phyloP scores from a whole-genome alignment of 2,329 filamentous ascomycete species.

The Lasiodiplodia sp. region DNA sequence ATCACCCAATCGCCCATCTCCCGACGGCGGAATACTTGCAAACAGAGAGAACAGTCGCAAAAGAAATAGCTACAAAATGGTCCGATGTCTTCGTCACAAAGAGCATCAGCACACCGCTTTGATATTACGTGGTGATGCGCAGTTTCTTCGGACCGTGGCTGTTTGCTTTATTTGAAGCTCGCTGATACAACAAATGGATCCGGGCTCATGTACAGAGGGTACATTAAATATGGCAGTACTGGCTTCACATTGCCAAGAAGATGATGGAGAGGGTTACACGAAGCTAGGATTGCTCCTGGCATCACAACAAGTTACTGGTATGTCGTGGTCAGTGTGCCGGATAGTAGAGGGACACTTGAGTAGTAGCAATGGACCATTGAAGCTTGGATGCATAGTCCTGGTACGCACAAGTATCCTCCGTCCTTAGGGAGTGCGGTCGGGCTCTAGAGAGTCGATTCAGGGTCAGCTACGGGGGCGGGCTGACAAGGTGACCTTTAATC shows the following conservation, averaged over 20 bases:
- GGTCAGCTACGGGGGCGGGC: not conserved
- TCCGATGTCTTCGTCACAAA: not conserved
- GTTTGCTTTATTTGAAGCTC: not conserved
- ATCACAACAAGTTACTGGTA: not conserved
- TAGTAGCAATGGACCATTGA: not conserved
- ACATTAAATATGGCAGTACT: not conserved
- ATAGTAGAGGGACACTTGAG: too few species aligned
- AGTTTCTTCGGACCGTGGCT: not conserved
- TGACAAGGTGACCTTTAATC: not conserved
- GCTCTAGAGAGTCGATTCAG: not conserved
- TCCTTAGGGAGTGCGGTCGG: not conserved
- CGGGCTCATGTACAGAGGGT: not conserved
- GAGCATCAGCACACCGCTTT: not conserved
- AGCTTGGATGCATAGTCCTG: not conserved
- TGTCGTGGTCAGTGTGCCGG: not conserved
- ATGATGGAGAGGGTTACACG: not conserved
- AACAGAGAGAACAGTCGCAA: not conserved
- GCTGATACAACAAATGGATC: not conserved
- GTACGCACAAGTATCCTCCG: not conserved
- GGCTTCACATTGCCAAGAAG: not conserved
- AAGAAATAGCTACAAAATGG: not conserved
- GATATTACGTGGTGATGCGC: not conserved
- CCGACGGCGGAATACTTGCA: not conserved
- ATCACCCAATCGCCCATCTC: not conserved
- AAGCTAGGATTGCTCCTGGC: not conserved